Conservation (phyloP, 176 grass and related monocot species). For the Aegilops tauschii region DNA sequence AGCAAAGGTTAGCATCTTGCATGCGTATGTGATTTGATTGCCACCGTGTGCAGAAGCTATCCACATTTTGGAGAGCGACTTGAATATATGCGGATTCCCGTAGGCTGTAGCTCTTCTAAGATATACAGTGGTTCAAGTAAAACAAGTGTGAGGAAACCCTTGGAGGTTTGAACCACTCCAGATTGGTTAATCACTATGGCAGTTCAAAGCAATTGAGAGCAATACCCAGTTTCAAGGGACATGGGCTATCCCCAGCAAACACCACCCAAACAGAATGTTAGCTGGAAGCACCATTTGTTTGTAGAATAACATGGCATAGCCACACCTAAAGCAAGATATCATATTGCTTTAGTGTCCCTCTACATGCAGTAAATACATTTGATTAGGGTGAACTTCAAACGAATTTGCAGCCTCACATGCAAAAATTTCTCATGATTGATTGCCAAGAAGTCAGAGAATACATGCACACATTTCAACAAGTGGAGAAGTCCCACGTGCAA, state of each 20-base stretch:
- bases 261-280: conserved; percentile 11
- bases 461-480: not conserved
- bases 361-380: conserved; percentile 15
- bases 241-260: conserved; percentile 8
- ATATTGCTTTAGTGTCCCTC: conserved; percentile 2
- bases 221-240: conserved; percentile 19
- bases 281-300: not conserved
- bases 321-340: not conserved
- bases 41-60: conserved; percentile 64
- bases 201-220: not conserved
- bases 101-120: conserved; percentile 35
- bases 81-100: conserved; percentile 52
- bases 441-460: conserved; percentile 26
- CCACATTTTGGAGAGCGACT: conserved; percentile 55
- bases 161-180: not conserved
- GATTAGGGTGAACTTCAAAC: not conserved
- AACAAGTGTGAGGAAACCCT: conserved; percentile 29
- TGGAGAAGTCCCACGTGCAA: not conserved
- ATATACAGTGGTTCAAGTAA: conserved; percentile 4
- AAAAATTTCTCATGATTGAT: conserved; percentile 5
- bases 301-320: not conserved
- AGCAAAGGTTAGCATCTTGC: conserved; percentile 46
- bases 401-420: not conserved
- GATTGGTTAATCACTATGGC: not conserved
- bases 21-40: conserved; percentile 57